Percentiles rank a stretch among this genome's conserved stretches.
These are phyloP conservation scores for Polytolypa hystricis DNA, from an alignment of 2,329 filamentous ascomycete species.

Conservation along the genomic window DNA sequence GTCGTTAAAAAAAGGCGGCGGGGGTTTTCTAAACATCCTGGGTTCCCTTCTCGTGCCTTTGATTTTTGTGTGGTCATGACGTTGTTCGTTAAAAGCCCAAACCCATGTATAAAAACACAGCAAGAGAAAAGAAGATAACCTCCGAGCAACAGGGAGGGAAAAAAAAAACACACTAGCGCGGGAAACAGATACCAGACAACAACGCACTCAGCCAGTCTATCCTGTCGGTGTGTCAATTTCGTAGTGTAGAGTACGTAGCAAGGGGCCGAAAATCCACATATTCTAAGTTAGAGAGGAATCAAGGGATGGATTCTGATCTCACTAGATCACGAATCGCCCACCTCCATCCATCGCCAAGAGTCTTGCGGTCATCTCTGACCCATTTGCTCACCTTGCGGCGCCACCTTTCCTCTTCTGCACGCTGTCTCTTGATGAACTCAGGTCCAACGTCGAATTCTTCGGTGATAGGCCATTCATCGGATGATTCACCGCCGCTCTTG, in stretches of 20 bases:
- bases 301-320: too few species aligned
- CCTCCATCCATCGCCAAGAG: constrained; percentile 51
- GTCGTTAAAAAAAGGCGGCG: too few species aligned
- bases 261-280: too few species aligned
- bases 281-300: too few species aligned
- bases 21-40: too few species aligned
- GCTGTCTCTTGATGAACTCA: constrained; percentile 78
- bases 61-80: too few species aligned
- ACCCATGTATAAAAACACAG: too few species aligned
- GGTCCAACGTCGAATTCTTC: constrained; percentile 98
- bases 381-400: constrained; percentile 76
- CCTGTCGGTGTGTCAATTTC: too few species aligned
- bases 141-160: background rate
- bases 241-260: too few species aligned
- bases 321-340: constrained; percentile 56
- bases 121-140: background rate
- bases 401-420: constrained; percentile 89
- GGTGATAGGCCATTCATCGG: constrained; percentile 72
- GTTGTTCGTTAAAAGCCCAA: too few species aligned
- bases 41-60: too few species aligned
- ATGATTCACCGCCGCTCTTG: constrained; percentile 33
- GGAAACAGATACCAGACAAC: background rate
- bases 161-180: too few species aligned
- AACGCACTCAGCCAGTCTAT: background rate
- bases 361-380: constrained; percentile 50